Base-by-base conservation (phyloP, 2,329 filamentous ascomycete species). In the Teratosphaeria epicoccoides region DNA sequence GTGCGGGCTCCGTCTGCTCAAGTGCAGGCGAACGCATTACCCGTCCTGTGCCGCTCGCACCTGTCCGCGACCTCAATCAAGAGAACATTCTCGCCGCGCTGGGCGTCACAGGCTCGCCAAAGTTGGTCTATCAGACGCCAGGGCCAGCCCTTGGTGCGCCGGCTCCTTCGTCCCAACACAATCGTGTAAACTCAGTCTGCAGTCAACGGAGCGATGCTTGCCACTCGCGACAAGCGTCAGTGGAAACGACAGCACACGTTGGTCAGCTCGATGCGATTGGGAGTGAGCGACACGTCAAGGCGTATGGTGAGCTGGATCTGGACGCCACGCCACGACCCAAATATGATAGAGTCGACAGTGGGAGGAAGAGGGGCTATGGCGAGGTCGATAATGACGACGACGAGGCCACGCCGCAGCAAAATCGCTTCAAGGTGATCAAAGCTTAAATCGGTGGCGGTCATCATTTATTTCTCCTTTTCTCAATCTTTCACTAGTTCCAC, bases 31-130 rank as follows among this genome's bases (percentile, higher is more conserved):
- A 52, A 28, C 58, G 55, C 24, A 55, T 57, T 43, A 61, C 50
- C 7, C 55, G 55, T 43, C 65, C 57, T 24, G 59, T 59, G 43
- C 56, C 59, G 3, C 53, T 66, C 6, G 56, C 58, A 40, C 57
- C 59, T 10, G 54, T 65, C 17, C 59, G 59, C 17, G 64, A 66
- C 50, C 52, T 55, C 43, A 54, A 49, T 2, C 63, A 68, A 55
- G 68, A 70, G 52, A 64, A 66, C 25, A 60, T 69, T 12, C 61
- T 70, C 26, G 66, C 66, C 2, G 58, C 59, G 6, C 58, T 70
- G 14, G 68, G 68, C 11, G 68, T 70, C 9, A 66, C 64, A 23
- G 68, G 68, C 22, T 65, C 64, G 14, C 65, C 68, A 6, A 68
- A 66, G 53, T 53, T 62, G 17, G 65, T 69, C 25, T 69, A 66